phyloP scores from a whole-genome alignment of 129 eudicot genomes.

The Daucus carota region DNA sequence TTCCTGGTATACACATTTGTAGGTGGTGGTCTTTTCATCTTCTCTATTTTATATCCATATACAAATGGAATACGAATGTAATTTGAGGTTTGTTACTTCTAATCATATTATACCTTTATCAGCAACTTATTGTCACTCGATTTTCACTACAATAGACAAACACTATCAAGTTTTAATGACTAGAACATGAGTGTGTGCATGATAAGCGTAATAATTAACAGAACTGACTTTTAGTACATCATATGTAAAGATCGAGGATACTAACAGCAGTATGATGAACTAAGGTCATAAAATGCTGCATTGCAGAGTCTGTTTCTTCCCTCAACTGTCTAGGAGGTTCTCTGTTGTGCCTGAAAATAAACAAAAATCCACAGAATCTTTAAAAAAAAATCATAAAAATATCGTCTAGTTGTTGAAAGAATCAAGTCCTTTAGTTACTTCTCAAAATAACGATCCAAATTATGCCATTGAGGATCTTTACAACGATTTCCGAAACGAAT shows the following conservation, averaged over 20 bases:
- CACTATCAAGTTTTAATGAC: neutral
- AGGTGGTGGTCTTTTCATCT: neutral
- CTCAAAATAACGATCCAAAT: slow-evolving; percentile 84
- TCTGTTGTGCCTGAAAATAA: slow-evolving; percentile 41
- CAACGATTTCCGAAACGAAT: slow-evolving; percentile 90
- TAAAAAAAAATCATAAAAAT: neutral
- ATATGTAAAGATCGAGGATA: slow-evolving; percentile 12
- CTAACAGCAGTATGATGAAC: slow-evolving; percentile 87
- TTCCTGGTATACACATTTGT: neutral
- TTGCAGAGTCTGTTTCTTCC: slow-evolving; percentile 49
- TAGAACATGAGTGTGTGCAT: no score
- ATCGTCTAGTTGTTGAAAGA: slow-evolving; percentile 2
- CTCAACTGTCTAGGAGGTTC: slow-evolving; percentile 60
- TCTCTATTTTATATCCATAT: neutral
- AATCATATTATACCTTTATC: neutral
- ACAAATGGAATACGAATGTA: neutral
- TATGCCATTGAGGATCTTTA: slow-evolving; percentile 99
- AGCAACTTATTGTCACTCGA: neutral
- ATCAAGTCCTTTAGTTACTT: slow-evolving; percentile 38
- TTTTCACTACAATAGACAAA: neutral
- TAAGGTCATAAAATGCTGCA: slow-evolving; percentile 54
- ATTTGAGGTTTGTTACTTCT: neutral
- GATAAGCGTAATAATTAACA: neutral
- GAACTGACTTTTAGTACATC: neutral
- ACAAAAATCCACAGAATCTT: neutral